phyloP scores from a whole-genome alignment of 2,329 filamentous ascomycete species.

The Colletotrichum sp. region DNA sequence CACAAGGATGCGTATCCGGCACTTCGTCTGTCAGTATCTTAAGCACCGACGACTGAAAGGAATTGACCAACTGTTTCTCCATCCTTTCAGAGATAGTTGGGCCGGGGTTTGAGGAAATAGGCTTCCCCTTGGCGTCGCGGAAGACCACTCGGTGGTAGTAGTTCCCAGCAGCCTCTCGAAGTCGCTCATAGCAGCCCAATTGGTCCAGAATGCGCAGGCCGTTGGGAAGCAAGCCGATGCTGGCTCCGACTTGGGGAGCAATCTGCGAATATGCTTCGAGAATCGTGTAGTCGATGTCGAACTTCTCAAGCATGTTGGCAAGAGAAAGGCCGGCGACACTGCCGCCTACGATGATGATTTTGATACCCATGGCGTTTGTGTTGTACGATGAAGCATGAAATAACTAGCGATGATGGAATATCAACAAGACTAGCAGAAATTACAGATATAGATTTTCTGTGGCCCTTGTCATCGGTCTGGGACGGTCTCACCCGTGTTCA shows the following conservation, averaged over 20 bases:
- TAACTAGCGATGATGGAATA: background rate
- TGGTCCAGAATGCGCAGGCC: conserved; percentile 54
- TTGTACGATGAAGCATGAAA: background rate
- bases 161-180: conserved; percentile 26
- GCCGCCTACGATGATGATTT: conserved; percentile 55
- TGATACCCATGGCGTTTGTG: conserved; percentile 26
- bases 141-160: background rate
- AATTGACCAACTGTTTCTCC: background rate
- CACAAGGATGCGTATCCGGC: conserved; percentile 35
- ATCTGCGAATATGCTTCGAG: conserved; percentile 48
- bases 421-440: background rate
- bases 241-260: conserved; percentile 51
- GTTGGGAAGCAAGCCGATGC: conserved; percentile 48
- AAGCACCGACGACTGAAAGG: accelerated
- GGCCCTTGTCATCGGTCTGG: background rate
- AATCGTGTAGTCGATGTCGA: conserved; percentile 52
- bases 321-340: conserved; percentile 46
- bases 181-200: conserved; percentile 36
- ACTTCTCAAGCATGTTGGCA: conserved; percentile 43
- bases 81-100: background rate
- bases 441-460: background rate
- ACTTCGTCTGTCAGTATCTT: background rate
- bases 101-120: conserved; percentile 17
- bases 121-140: background rate
- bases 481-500: background rate